Evolutionary conservation across 2,329 filamentous ascomycete genomes (phyloP).

Genomic region (Colletotrichum lentis): DNA sequence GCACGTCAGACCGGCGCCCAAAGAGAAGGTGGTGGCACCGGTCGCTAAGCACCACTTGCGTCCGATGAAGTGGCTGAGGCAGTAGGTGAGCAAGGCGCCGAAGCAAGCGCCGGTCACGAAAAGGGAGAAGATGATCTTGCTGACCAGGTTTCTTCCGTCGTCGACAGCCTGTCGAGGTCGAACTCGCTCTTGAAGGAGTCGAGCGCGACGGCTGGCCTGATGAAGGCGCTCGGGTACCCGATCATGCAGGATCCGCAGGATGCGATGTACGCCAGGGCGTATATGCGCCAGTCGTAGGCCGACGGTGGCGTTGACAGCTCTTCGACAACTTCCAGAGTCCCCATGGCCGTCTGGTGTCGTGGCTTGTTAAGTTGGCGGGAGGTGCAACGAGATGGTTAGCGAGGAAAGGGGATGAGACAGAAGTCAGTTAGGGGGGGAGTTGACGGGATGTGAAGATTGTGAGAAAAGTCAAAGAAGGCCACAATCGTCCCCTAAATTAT

Average conservation of each 20-base stretch:
- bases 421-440: neutral
- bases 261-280: conserved; percentile 48
- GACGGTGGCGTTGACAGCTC: conserved; percentile 49
- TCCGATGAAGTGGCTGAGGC: conserved; percentile 65
- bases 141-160: conserved; percentile 58
- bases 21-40: conserved; percentile 44
- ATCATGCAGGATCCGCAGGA: conserved; percentile 53
- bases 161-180: conserved; percentile 56
- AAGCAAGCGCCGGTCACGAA: conserved; percentile 78
- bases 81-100: conserved; percentile 68
- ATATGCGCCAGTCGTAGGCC: conserved; percentile 50
- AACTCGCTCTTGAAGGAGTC: conserved; percentile 70
- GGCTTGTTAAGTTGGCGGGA: neutral
- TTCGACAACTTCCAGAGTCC: conserved; percentile 47
- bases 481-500: neutral
- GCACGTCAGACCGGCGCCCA: conserved; percentile 61
- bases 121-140: conserved; percentile 70
- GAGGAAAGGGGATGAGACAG: neutral
- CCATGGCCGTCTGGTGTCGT: conserved; percentile 36
- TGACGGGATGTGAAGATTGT: neutral
- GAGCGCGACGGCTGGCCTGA: conserved; percentile 71
- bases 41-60: conserved; percentile 60
- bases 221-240: conserved; percentile 65
- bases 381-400: neutral
- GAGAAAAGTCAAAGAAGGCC: neutral